Base-by-base conservation (phyloP, 768 basidiomycete species). In the Nevesoporus exiguus region DNA sequence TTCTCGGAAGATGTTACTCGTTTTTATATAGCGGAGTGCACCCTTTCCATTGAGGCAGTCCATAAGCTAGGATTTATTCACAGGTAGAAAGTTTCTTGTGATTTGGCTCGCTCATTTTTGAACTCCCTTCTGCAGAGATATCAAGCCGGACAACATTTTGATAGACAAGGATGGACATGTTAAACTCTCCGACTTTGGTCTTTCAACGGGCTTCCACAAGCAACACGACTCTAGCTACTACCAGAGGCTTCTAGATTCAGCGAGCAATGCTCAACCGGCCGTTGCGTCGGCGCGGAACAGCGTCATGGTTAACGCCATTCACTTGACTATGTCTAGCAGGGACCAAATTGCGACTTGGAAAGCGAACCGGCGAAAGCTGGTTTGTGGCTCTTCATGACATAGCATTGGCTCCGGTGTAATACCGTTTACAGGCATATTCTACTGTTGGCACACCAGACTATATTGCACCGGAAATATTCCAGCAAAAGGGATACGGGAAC, bases 131-230 rank as follows among this genome's bases (percentile, higher is more conserved):
- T 37, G 31, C 71, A 96, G 96, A 61, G 96, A 99, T 68, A 98
- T 99, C 73, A 99, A 99, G 73, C 96, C 96, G 17, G 96, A 99
- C 73, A 99, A 99, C 68, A 97, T 88, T 64, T 72, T 85, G 49
- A 84, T 81, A 59, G 97, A 99, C 70, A 92, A 94, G 66, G 86
- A 90, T 51, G 97, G 97, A 0, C 97, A 99, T 72, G 80, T 99
- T 75, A 99, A 99, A 69, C 82, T 99, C 34, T 98, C 95, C 55
- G 97, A 99, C 72, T 99, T 99, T 65, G 96, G 97, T 53, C 83
- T 99, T 44, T 97, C 96, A 2, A 98, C 97, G n/a, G 97, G 97
- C 3, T 98, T 98, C 74, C 95, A 98, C 73, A 98, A 97, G 66
- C 90, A 94, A 65, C 95, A 98, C 66, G 95, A 98, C 68, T 93